phyloP scores from a whole-genome alignment of 805 yeast genomes.

The Teunomyces barrocoloradensis region DNA sequence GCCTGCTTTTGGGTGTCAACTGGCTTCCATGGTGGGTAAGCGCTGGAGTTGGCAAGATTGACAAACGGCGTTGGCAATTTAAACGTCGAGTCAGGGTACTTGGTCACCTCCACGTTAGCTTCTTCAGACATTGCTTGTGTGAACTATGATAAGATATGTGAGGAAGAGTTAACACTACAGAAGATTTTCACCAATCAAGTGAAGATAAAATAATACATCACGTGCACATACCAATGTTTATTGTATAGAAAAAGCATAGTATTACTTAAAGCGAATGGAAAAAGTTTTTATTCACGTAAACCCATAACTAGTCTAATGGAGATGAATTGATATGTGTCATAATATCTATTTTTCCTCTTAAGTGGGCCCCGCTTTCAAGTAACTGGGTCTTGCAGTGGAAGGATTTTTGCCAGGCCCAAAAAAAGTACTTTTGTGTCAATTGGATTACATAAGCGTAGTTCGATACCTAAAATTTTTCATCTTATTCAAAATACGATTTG shows the following conservation, averaged over 20 bases:
- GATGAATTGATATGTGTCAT: too few relatives aligned
- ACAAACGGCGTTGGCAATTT: slow-evolving; percentile 44
- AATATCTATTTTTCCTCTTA: too few relatives aligned
- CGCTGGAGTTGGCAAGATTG: slow-evolving; percentile 35
- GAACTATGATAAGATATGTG: neutral
- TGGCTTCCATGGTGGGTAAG: slow-evolving; percentile 50
- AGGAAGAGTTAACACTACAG: neutral
- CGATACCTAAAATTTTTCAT: slow-evolving; percentile 1
- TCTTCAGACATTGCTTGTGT: slow-evolving; percentile 10
- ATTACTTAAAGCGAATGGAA: too few relatives aligned
- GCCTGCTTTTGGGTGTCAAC: slow-evolving; percentile 55
- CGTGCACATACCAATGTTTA: neutral
- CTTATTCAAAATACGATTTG: neutral
- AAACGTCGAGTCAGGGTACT: slow-evolving; percentile 36
- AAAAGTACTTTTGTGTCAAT: neutral
- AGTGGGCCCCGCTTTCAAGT: too few relatives aligned
- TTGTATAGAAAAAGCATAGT: too few relatives aligned
- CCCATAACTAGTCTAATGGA: too few relatives aligned
- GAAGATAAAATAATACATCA: slow-evolving; percentile 4
- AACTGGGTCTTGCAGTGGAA: neutral
- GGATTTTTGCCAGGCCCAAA: neutral
- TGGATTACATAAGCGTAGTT: neutral
- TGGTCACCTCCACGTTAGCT: slow-evolving; percentile 6
- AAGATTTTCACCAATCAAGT: slow-evolving; percentile 4
- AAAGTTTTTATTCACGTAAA: too few relatives aligned